A percentile compares a stretch with the other conserved stretches of the same genome.
phyloP scores from a whole-genome alignment of 2,329 filamentous ascomycete species.

The Leptographium galeiforme region DNA sequence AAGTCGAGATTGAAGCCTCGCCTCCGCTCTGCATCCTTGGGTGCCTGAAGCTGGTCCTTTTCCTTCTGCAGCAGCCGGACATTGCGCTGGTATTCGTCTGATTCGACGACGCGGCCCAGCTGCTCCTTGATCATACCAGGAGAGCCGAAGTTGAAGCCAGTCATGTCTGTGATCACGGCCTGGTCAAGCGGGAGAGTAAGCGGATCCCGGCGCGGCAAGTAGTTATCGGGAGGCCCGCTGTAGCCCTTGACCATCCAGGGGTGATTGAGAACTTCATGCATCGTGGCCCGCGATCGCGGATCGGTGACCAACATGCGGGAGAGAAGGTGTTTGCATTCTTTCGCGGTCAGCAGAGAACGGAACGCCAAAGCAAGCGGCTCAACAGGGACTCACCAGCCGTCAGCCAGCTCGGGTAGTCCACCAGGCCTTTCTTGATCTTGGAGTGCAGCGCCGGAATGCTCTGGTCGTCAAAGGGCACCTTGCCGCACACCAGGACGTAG shows the following conservation, averaged over 20 bases:
- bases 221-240: slow-evolving; percentile 75
- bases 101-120: slow-evolving; percentile 75
- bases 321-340: slow-evolving; percentile 88
- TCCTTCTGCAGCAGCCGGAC: slow-evolving; percentile 58
- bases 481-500: slow-evolving; percentile 92
- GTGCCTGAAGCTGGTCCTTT: slow-evolving; percentile 43
- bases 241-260: slow-evolving; percentile 95
- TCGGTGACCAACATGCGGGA: slow-evolving; percentile 94
- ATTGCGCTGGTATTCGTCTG: slow-evolving; percentile 83
- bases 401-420: slow-evolving; percentile 91
- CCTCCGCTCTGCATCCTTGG: slow-evolving; percentile 62
- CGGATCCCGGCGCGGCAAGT: slow-evolving; percentile 70
- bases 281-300: slow-evolving; percentile 69
- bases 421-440: slow-evolving; percentile 94
- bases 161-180: slow-evolving; percentile 84
- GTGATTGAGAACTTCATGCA: slow-evolving; percentile 87
- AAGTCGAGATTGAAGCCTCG: slow-evolving; percentile 88
- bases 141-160: slow-evolving; percentile 91
- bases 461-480: slow-evolving; percentile 97
- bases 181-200: slow-evolving; percentile 72
- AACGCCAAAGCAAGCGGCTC: background rate
- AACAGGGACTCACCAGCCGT: slow-evolving; percentile 51
- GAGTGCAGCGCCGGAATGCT: slow-evolving; percentile 97
- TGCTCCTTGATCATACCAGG: slow-evolving; percentile 72
- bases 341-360: slow-evolving; percentile 20